Base-by-base conservation (phyloP, 192 early-diverging fungal genomes). In the Chytriomyces sp. region DNA sequence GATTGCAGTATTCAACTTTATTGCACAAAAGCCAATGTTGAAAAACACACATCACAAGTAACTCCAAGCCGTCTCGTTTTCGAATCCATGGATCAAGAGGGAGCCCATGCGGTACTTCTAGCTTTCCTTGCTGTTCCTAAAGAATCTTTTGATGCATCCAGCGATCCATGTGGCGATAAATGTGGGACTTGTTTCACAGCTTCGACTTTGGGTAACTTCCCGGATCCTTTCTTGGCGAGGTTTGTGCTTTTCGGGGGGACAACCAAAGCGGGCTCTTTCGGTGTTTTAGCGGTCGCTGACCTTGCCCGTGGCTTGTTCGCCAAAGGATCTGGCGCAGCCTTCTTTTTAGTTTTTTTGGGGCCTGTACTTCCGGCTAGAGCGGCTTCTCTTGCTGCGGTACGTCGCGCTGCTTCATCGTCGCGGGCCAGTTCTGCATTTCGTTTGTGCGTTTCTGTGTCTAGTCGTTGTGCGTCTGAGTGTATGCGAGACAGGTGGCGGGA, bases 391-490 rank as follows among this genome's bases (percentile, higher is more conserved):
- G 16, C 16, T 57, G 53, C 53, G 3, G 53, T 5, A 35, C 35
- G 35, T 35, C 35, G 35, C 35, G 35, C 35, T 3, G 53, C 2
- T 20, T 57, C 53, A 1, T 57, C 53, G 1, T 57, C 53, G 16
- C 20, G 13, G 16, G 53, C 53, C 16, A 57, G 53, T 20, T 57
- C 53, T 20, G 20, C 16, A 13, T 57, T 57, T 9, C 63, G 61
- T 1, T 47, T 48, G 46, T 64, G 63, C 46, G 66, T 45, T 28
- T 75, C 73, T 6, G 64, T 23, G n/a, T 75, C 73, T 11, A 24
- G 11, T 46, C 45, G 53, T 24, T 75, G 45, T 47, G 73, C 73
- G 23, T 75, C 73, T 77, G 45, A n/a, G 53, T 20, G 53, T 28
- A 69, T 67, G 13, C 35, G 23, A 43, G 9, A 47, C 0, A 69